Evolutionary conservation across 2,329 filamentous ascomycete species (phyloP), one percentile per base, ranked within the genome.

Genomic region (Sclerotinia glacialis): DNA sequence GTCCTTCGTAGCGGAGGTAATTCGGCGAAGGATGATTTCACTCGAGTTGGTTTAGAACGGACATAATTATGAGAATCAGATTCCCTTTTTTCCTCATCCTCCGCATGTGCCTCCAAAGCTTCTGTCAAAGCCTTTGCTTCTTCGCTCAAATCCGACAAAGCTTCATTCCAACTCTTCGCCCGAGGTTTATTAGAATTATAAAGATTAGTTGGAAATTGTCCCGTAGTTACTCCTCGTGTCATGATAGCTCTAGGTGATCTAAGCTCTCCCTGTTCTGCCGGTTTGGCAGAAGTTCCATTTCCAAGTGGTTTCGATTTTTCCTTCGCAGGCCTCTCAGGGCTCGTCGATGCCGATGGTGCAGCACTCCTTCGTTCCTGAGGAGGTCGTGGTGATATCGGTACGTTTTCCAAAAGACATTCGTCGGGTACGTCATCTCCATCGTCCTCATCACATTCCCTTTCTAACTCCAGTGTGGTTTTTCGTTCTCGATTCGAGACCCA

Each of bases 381-480:
- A 1, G 86, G 86, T 2, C 87, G 82, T n/a, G 91, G 91, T 0
- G 91, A 93, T 55, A 95, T 86, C 6, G 91, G 91, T 2, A 95
- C 88, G 70, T 95, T 95, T 78, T 92, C 90, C 56, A 95, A 84
- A 63, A 93, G 83, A 31, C 91, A 84, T 64, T 91, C 90, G 34
- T 93, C 90, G 0, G 91, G 91, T 40, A 95, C 88, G 69, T 91
- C 86, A 73, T 93, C 90, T 64, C 86, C 88, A 64, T 93, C 89
- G 71, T 93, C 89, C 61, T 89, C 86, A 72, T 92, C 87, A 69
- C 85, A 93, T 74, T 94, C 91, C 65, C 86, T 85, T 75, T 95
- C 91, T 63, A 92, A 80, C 73, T 93, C 86, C 68, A 87, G 79
- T 0, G 85, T 82, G 0, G 88, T 86, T 76, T 92, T 94, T 67